Base-by-base conservation (phyloP, 2,329 filamentous ascomycete genomes). In the Trichoderma afroharzianum region DNA sequence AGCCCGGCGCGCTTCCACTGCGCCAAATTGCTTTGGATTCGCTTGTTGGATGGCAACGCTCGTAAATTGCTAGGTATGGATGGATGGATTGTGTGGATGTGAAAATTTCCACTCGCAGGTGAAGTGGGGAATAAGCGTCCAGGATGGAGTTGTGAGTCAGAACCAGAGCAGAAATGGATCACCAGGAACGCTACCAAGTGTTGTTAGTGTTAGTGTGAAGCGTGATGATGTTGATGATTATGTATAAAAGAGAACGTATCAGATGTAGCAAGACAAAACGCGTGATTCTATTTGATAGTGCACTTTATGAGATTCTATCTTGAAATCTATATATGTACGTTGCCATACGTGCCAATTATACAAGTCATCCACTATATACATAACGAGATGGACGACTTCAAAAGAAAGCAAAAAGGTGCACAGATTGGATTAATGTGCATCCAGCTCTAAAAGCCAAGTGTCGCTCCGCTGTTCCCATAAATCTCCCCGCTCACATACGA, bases 1-100 rank as follows among this genome's bases (percentile, higher is more conserved):
- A 76, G 74, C 74, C 74, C 74, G 74, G 74, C 73, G 76, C 76
- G 76, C 76, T 77, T 76, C 76, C 76, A 75, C 76, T 77, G 76
- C 76, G 76, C 76, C 76, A 77, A 76, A 76, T 77, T 76, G 74
- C 74, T 75, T 75, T 74, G 18, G 14, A 70, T 70, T 18, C 47
- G 68, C 50, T 59, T 62, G 68, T 30, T 70, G 58, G 32, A 5
- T 24, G n/a, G 12, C 8, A 7, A 32, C 6, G 4, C 12, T 21
- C 8, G 7, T 43, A 70, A 70, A 59, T 7, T 6, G 26, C 2
- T 64, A 70, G n/a, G 14, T 68, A 50, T 24, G 36, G 32, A 43
- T 33, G n/a, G 55, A 14, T 21, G n/a, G 8, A 21, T 14, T 24
- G 26, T 24, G 30, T n/a, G 32, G 21, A 21, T 7, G 63, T 33